Conservation (phyloP, 148 eudicot species). For the Cornus controversa region DNA sequence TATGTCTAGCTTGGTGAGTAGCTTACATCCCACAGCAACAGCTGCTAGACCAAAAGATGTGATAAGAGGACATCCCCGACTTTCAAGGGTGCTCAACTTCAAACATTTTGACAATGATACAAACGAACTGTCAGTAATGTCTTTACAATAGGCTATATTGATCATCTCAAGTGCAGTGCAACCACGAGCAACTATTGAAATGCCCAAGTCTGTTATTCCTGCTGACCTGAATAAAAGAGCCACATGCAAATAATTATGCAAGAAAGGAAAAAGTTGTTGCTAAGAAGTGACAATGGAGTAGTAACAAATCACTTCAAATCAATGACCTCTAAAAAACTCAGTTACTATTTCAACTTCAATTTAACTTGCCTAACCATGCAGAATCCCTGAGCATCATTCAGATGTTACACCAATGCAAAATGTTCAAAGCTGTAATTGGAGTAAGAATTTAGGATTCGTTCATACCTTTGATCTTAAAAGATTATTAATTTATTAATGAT, state of each 20-base stretch:
- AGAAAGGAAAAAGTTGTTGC: background rate
- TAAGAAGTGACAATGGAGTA: conserved; percentile 1
- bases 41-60: conserved; percentile 77
- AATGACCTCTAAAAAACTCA: background rate
- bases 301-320: background rate
- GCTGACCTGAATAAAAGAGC: conserved; percentile 51
- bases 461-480: background rate
- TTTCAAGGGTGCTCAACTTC: conserved; percentile 72
- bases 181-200: conserved; percentile 66
- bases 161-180: conserved; percentile 72
- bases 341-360: background rate
- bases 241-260: conserved; percentile 7
- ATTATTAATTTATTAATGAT: background rate
- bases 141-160: conserved; percentile 68
- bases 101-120: conserved; percentile 71
- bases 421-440: background rate
- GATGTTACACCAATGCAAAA: background rate
- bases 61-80: conserved; percentile 79
- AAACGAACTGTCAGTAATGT: conserved; percentile 65
- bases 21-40: conserved; percentile 81
- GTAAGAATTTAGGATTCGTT: background rate
- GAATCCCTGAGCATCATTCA: background rate
- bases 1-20: conserved; percentile 73
- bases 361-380: background rate
- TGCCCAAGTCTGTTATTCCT: conserved; percentile 73